Evolutionary conservation across 768 basidiomycete genomes (phyloP), one percentile per base, ranked within the genome.

Genomic region (Antrodiella citrinella): DNA sequence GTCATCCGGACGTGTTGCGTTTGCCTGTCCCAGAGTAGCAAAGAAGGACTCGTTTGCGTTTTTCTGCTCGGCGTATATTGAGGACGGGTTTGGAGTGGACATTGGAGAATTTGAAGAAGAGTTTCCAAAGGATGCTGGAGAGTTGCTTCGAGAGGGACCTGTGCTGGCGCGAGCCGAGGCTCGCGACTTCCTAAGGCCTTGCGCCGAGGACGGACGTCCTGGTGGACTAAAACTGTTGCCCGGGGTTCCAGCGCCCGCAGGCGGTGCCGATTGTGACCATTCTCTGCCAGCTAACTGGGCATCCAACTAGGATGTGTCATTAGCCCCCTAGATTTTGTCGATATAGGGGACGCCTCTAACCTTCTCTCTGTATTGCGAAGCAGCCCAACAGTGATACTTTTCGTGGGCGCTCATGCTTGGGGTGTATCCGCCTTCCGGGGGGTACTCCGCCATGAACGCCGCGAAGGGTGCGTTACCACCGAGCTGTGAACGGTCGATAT

Each of bases 361-460:
- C 76, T 96, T 99, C 67, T 93, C 90, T 40, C 88, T 81, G 68
- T 98, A 98, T 68, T 97, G 93, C 2, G 86, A 73, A 1, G 93
- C 95, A 2, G 93, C 89, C 91, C 94, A 96, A 35, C 80, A 86
- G 62, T 91, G 90, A 67, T 97, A 97, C 49, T 79, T 91, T 57
- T 91, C 84, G 57, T 84, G 77, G 24, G 82, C 60, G 52, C 70
- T 78, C 60, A 82, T 73, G 48, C 69, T 73, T 26, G 81, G 76
- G 45, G 70, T 78, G 69, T 84, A 85, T 5, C 87, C 89, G 35
- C 83, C 83, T 57, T 82, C 79, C 5, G 72, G 64, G 9, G 86
- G 82, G 63, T 91, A 91, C 39, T 80, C 74, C 52, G 74, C 72
- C 69, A 93, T 70, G 67, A 96, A 97, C 1, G 81, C 69, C 54